These are phyloP conservation scores for Gossypium stocksii DNA, from an alignment of 345 rosid genomes.

Conservation along the genomic window DNA sequence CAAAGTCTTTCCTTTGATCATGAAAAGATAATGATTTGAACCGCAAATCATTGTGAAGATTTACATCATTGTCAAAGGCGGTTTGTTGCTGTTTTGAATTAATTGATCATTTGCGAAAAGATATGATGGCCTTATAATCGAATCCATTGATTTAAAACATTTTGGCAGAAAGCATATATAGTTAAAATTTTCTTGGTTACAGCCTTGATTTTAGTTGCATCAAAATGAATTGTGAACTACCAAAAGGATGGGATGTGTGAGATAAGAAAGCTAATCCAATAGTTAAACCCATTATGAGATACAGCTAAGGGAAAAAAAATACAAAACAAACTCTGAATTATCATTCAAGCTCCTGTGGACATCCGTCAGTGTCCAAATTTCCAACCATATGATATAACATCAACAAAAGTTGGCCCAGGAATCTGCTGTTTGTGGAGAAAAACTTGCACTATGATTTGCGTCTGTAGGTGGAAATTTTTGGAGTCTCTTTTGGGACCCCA, in stretches of 20 bases:
- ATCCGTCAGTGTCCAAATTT: slow-evolving; percentile 15
- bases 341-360: slow-evolving; percentile 20
- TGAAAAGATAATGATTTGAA: slow-evolving; percentile 5
- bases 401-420: slow-evolving; percentile 28
- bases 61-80: background rate
- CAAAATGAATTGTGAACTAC: background rate
- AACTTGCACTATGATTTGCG: background rate
- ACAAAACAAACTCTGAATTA: too few relatives aligned
- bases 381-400: slow-evolving; percentile 26
- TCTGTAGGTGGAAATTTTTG: slow-evolving; percentile 13
- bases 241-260: background rate
- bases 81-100: background rate
- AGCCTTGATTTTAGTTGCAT: background rate
- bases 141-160: slow-evolving; percentile 1
- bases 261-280: slow-evolving; percentile 9
- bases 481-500: slow-evolving; percentile 23
- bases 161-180: slow-evolving; percentile 1
- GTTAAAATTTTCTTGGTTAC: background rate
- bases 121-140: background rate
- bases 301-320: slow-evolving; percentile 31
- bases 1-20: background rate
- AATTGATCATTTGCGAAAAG: background rate
- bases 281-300: slow-evolving; percentile 23
- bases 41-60: slow-evolving; percentile 7
- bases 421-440: slow-evolving; percentile 21